Evolutionary conservation across 768 basidiomycete species (phyloP).

Genomic region (Phanerochaete carnosa): DNA sequence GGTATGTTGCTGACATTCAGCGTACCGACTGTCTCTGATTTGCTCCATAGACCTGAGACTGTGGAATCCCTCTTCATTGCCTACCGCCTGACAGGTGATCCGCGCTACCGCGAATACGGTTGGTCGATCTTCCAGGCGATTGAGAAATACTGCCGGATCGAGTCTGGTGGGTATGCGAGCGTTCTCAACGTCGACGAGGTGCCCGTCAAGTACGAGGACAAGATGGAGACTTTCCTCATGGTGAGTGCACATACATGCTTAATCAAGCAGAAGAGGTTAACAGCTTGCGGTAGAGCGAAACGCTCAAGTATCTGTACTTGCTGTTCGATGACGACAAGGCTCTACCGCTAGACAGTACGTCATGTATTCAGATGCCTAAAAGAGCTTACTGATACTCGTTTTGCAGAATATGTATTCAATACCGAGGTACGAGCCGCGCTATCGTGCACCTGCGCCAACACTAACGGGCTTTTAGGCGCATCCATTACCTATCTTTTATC

Average conservation of each 20-base stretch:
- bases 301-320: constrained; percentile 87
- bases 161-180: constrained; percentile 81
- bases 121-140: constrained; percentile 92
- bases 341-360: constrained; percentile 72
- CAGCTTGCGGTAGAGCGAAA: constrained; percentile 65
- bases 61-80: constrained; percentile 92
- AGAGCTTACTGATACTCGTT: constrained; percentile 8
- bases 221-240: constrained; percentile 96
- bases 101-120: constrained; percentile 74
- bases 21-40: not conserved
- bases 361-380: not conserved
- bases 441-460: not conserved
- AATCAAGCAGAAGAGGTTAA: not conserved
- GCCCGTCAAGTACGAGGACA: constrained; percentile 69
- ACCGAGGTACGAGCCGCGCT: constrained; percentile 63
- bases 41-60: constrained; percentile 72
- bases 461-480: constrained; percentile 43
- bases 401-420: constrained; percentile 81
- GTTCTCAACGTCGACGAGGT: constrained; percentile 82
- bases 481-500: constrained; percentile 67
- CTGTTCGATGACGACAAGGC: constrained; percentile 73
- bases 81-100: constrained; percentile 84
- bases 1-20: constrained; percentile 33
- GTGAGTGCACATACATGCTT: constrained; percentile 37
- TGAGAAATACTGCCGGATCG: constrained; percentile 72